Evolutionary conservation across 805 yeast genomes (phyloP).

Genomic region (Wickerhamiella australiensis): DNA sequence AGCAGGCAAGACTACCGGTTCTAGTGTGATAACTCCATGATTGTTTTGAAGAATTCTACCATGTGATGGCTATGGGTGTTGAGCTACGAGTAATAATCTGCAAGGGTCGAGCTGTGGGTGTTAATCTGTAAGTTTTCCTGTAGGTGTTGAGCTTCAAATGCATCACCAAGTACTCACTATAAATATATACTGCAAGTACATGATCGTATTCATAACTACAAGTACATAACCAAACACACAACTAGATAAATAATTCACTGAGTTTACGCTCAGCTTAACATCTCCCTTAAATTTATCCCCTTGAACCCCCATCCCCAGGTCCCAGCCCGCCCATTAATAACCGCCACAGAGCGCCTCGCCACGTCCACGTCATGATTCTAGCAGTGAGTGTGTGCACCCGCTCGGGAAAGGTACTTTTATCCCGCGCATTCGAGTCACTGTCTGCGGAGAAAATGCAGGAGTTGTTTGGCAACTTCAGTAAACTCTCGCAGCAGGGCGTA

Average conservation of each 20-base stretch:
- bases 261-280: too few relatives aligned
- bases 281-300: background rate
- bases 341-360: slow-evolving; percentile 2
- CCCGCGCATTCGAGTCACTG: slow-evolving; percentile 83
- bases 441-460: slow-evolving; percentile 77
- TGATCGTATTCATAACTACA: too few relatives aligned
- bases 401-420: slow-evolving; percentile 81
- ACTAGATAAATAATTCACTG: too few relatives aligned
- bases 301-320: background rate
- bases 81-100: too few relatives aligned
- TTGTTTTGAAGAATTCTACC: too few relatives aligned
- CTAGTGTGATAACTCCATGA: slow-evolving; percentile 13
- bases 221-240: too few relatives aligned
- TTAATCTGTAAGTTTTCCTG: too few relatives aligned
- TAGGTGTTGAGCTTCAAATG: too few relatives aligned
- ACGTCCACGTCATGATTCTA: slow-evolving; percentile 27
- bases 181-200: too few relatives aligned
- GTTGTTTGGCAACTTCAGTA: slow-evolving; percentile 73
- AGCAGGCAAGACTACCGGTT: slow-evolving; percentile 55
- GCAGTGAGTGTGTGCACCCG: slow-evolving; percentile 93
- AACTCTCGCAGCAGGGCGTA: slow-evolving; percentile 54
- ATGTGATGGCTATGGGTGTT: background rate
- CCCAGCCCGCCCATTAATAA: background rate
- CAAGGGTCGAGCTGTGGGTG: too few relatives aligned
- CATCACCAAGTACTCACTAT: too few relatives aligned